Percentiles rank a stretch among this genome's conserved stretches.
Evolutionary conservation across 2,329 filamentous ascomycete genomes (phyloP).

Genomic region (Epichloe hybrida): DNA sequence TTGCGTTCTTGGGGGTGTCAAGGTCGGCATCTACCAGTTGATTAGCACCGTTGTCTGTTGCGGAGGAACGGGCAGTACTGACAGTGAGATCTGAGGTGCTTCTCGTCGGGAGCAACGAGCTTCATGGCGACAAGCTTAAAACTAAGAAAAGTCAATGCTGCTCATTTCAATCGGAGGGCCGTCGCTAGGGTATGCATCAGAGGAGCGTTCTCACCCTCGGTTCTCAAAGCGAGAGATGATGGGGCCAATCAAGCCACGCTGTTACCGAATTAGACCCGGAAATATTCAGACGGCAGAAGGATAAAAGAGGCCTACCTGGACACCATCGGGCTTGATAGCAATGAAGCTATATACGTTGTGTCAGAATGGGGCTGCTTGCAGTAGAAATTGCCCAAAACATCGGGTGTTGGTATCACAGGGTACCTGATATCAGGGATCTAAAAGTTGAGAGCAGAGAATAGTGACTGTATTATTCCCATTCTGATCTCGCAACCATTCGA

Average conservation of each 20-base stretch:
- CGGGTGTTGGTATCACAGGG: neutral
- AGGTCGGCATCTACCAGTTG: slow-evolving; percentile 60
- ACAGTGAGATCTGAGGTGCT: slow-evolving; percentile 97
- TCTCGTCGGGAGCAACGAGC: slow-evolving; percentile 76
- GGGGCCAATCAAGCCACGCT: slow-evolving; percentile 95
- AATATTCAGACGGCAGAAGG: neutral
- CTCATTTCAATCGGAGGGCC: neutral
- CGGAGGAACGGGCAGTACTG: slow-evolving; percentile 17
- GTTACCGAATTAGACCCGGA: slow-evolving; percentile 6
- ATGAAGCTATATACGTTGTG: slow-evolving; percentile 62
- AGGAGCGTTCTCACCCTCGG: slow-evolving; percentile 52
- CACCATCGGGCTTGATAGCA: slow-evolving; percentile 99
- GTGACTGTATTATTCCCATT: no score
- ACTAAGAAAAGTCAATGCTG: neutral
- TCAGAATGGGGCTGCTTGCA: slow-evolving; percentile 10
- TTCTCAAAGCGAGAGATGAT: slow-evolving; percentile 98
- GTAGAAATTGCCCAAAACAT: neutral
- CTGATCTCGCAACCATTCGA: no score
- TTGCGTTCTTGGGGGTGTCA: slow-evolving; percentile 50
- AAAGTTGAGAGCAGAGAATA: no score
- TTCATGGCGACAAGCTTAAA: slow-evolving; percentile 99
- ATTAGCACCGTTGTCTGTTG: slow-evolving; percentile 14
- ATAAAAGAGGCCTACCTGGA: slow-evolving; percentile 56
- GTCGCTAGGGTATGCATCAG: neutral
- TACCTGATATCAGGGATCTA: no score